Percentiles rank a stretch among this genome's conserved stretches.
Evolutionary conservation across 208 protist species (phyloP).

Genomic region (Leishmania major): DNA sequence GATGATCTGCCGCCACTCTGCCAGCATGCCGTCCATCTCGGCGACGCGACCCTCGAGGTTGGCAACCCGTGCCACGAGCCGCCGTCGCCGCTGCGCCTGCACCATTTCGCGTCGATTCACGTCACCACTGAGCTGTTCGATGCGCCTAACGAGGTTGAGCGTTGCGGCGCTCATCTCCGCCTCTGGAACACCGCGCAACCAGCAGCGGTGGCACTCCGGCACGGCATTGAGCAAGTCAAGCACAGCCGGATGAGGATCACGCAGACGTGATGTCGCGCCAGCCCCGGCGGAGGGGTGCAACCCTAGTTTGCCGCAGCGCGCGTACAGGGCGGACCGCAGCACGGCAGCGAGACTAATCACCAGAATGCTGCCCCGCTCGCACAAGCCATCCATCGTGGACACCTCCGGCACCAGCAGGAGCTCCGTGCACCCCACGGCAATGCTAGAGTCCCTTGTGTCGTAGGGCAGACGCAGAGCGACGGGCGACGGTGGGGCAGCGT

Average conservation of each 20-base stretch:
- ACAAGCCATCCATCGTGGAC: neutral
- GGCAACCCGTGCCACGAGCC: slow-evolving; percentile 32
- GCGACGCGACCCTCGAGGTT: slow-evolving; percentile 25
- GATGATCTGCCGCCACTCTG: slow-evolving; percentile 42
- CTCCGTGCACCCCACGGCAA: slow-evolving; percentile 59
- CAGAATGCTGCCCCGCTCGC: slow-evolving; percentile 23
- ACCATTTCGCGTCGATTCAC: slow-evolving; percentile 26
- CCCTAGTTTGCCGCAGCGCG: slow-evolving; percentile 26
- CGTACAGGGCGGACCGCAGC: slow-evolving; percentile 50
- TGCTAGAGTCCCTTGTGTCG: slow-evolving; percentile 48
- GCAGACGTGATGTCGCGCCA: neutral
- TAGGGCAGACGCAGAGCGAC: slow-evolving; percentile 73
- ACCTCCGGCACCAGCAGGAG: slow-evolving; percentile 61
- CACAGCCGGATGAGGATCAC: neutral
- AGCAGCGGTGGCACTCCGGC: slow-evolving; percentile 33
- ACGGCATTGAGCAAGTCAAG: slow-evolving; percentile 33
- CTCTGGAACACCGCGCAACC: slow-evolving; percentile 27
- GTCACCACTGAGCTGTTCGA: slow-evolving; percentile 11
- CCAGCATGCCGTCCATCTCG: slow-evolving; percentile 18
- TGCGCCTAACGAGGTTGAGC: slow-evolving; percentile 6
- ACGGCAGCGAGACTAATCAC: slow-evolving; percentile 34
- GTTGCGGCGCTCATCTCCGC: slow-evolving; percentile 23
- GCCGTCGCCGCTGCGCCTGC: slow-evolving; percentile 31
- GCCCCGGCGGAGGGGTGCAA: slow-evolving; percentile 3
- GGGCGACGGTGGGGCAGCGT: slow-evolving; percentile 44